These are phyloP conservation scores for Aspergillus texensis DNA, from an alignment of 2,329 filamentous ascomycete genomes.

Conservation along the genomic window DNA sequence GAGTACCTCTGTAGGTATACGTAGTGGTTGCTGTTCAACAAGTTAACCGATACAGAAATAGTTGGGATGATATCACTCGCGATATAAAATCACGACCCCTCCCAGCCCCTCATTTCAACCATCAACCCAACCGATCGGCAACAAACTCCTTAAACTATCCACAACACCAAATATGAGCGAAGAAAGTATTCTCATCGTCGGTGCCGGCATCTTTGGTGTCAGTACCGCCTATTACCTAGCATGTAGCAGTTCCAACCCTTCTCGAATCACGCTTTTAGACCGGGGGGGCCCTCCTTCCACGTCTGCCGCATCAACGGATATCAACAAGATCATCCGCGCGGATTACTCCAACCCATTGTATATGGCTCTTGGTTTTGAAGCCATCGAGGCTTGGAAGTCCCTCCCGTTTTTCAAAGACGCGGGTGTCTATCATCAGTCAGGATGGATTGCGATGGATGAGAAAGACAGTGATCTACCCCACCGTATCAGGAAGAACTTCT, in stretches of 20 bases:
- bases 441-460: conserved; percentile 61
- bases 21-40: neutral
- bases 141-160: neutral
- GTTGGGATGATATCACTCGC: neutral
- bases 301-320: conserved; percentile 68
- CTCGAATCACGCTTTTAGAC: conserved; percentile 61
- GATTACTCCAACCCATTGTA: conserved; percentile 69
- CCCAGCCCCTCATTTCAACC: neutral
- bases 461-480: conserved; percentile 51
- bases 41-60: no score
- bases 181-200: conserved; percentile 56
- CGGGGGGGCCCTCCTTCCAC: conserved; percentile 54
- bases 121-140: neutral
- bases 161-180: conserved; percentile 15
- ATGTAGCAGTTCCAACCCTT: conserved; percentile 50
- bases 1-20: neutral
- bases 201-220: conserved; percentile 67
- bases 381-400: conserved; percentile 62
- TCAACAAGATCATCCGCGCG: conserved; percentile 72
- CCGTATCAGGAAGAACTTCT: conserved; percentile 58
- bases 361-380: conserved; percentile 66
- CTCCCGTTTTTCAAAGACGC: conserved; percentile 60
- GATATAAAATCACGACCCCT: neutral
- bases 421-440: conserved; percentile 59
- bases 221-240: conserved; percentile 68